Percentiles rank a stretch among this genome's conserved stretches.
These are phyloP conservation scores for Purshia tridentata DNA, from an alignment of 306 rosid genomes.

Conservation along the genomic window DNA sequence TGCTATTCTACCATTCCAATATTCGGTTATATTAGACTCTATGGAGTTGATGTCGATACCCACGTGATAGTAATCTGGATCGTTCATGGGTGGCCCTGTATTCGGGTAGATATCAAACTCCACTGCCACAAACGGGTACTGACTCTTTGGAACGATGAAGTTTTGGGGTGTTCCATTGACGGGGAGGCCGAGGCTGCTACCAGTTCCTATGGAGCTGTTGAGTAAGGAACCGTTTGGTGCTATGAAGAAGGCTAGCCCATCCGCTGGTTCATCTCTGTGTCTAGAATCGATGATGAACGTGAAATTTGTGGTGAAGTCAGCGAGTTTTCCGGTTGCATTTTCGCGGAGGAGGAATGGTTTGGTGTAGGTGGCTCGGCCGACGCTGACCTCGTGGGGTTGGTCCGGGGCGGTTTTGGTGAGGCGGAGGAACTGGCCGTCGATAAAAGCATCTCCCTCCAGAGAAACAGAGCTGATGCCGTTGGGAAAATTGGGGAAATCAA, in stretches of 20 bases:
- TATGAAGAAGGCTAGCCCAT: background rate
- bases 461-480: background rate
- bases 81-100: background rate
- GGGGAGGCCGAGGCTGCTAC: background rate
- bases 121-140: slow-evolving; percentile 32
- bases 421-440: background rate
- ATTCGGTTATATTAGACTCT: slow-evolving; percentile 18
- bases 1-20: background rate
- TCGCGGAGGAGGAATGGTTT: background rate
- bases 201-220: background rate
- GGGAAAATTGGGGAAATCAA: background rate
- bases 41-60: slow-evolving; percentile 46
- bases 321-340: background rate
- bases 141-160: background rate
- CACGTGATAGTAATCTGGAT: slow-evolving; percentile 30
- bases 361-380: background rate
- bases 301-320: background rate
- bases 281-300: background rate
- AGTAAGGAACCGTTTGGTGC: background rate
- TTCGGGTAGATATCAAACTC: slow-evolving; percentile 45
- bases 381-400: background rate
- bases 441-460: background rate
- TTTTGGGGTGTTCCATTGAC: background rate
- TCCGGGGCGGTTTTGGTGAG: background rate
- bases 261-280: background rate